Evolutionary conservation across 805 yeast species (phyloP), one percentile per base, ranked within the genome.

Genomic region (Starmerella powellii): DNA sequence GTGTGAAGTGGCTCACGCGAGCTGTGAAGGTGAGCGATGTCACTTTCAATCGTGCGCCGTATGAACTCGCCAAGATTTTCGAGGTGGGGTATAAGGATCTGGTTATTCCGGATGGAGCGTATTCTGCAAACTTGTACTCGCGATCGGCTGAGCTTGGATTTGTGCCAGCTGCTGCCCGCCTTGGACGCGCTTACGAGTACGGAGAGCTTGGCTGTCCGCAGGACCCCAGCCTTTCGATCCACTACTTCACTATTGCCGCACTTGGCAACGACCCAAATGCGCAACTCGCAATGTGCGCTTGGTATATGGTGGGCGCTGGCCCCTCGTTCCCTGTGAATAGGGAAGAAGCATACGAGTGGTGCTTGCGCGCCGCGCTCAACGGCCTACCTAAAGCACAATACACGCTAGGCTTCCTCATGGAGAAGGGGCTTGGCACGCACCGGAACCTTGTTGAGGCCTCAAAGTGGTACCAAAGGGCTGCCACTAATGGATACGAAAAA

Each of bases 291-390:
- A 68, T 88, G 65, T 87, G 96, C 60, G 95, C 96, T 1, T 91
- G 97, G 96, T 91, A 88, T 59, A 67, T 88, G 61, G 80, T 85
- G 21, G 98, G 98, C 0, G 78, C 83, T 27, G 87, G 81, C 27
- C 87, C 91, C n/a, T 73, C 73, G 35, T 69, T 91, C 53, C 78
- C 77, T 8, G 73, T 73, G 48, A 88, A 87, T 59, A 81, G 79
- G 41, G 72, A 65, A 40, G 95, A 87, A 61, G 93, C 96, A 1
- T 88, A 79, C 59, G 91, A 84, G 54, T 91, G 97, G 97, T 96
- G 96, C 1, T 65, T 73, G 41, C 69, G 83, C 49, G 88, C 97
- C 0, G 96, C 97, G 0, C 67, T 71, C 32, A 64, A 74, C 31
- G 83, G 83, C 13, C 67, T 71, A 29, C 72, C 84, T 5, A 84